phyloP scores from a whole-genome alignment of 2,329 filamentous ascomycete genomes.

The Phyllosticta capitalensis region DNA sequence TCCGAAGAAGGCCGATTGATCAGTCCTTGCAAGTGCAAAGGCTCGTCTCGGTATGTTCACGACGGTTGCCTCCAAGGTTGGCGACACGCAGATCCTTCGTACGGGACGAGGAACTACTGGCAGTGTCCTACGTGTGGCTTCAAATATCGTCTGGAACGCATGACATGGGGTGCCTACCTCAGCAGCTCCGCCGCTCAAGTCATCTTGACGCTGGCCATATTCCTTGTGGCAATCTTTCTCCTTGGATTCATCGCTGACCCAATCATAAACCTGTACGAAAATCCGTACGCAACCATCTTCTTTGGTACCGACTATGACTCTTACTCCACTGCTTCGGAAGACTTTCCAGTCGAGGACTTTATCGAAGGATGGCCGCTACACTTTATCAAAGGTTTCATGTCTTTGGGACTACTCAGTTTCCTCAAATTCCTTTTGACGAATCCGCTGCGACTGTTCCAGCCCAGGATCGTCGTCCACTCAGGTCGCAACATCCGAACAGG shows the following conservation, averaged over 20 bases:
- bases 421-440: slow-evolving; percentile 68
- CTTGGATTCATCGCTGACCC: slow-evolving; percentile 90
- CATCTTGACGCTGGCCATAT: slow-evolving; percentile 59
- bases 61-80: slow-evolving; percentile 79
- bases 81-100: slow-evolving; percentile 62
- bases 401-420: slow-evolving; percentile 76
- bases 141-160: slow-evolving; percentile 65
- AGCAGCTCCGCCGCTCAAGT: slow-evolving; percentile 51
- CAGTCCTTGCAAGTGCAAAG: slow-evolving; percentile 87
- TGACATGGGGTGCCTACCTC: slow-evolving; percentile 62
- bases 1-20: slow-evolving; percentile 71
- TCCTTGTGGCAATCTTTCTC: slow-evolving; percentile 64
- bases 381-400: slow-evolving; percentile 83
- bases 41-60: slow-evolving; percentile 87
- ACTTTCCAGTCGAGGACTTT: slow-evolving; percentile 32
- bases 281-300: slow-evolving; percentile 43
- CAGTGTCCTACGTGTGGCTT: slow-evolving; percentile 83
- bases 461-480: slow-evolving; percentile 49
- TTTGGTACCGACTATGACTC: slow-evolving; percentile 5
- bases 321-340: slow-evolving; percentile 23
- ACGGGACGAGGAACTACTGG: slow-evolving; percentile 63
- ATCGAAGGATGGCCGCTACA: slow-evolving; percentile 62
- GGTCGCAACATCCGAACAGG: slow-evolving; percentile 38
- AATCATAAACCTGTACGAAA: slow-evolving; percentile 79
- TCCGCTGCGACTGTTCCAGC: slow-evolving; percentile 56